Evolutionary conservation across 352 stramenopile genomes (phyloP), one percentile per base, ranked within the genome.

Genomic region (Phytophthora pinifolia): DNA sequence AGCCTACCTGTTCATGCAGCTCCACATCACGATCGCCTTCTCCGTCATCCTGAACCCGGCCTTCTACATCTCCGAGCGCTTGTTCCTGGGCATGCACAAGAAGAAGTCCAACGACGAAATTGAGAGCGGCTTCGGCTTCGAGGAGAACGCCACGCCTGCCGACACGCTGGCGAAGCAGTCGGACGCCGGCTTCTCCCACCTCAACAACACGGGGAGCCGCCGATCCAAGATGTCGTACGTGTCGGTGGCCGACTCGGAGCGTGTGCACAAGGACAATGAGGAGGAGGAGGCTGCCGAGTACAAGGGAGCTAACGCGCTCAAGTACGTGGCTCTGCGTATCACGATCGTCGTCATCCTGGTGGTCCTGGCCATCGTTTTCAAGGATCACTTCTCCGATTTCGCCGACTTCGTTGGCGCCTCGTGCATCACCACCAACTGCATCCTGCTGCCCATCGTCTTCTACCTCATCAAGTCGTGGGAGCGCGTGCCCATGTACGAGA

Each of bases 391-490:
- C 33, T 52, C 66, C 17, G 76, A 85, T 41, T 76, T 89, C 9
- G 65, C 68, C 2, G 78, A 86, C 55, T 85, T 88, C 13, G 54
- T 84, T 6, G 78, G 73, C n/a, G 73, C 78, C 0, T 88, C 73
- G 31, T 68, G 67, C 62, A 82, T 81, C 43, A 74, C 76, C 2
- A 65, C 66, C 29, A 78, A 78, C 63, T 86, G 74, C 55, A 85
- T 86, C 48, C 72, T 86, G 15, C 46, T 88, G 33, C 78, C 78
- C 0, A 85, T 84, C 15, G 33, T 74, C 2, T 85, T 88, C 50
- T 88, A 88, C 72, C 60, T 86, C 36, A 84, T 83, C 49, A 83
- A 81, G 68, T 27, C 76, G n/a, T 85, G 74, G 74, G 52, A 52
- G 17, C 63, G 57, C 9, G 45, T 87, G 7, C 53, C 62, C 0